Percentiles rank a stretch among this genome's conserved stretches.
These are phyloP conservation scores for Hydnomerulius pinastri DNA, from an alignment of 768 basidiomycete species.

Conservation along the genomic window DNA sequence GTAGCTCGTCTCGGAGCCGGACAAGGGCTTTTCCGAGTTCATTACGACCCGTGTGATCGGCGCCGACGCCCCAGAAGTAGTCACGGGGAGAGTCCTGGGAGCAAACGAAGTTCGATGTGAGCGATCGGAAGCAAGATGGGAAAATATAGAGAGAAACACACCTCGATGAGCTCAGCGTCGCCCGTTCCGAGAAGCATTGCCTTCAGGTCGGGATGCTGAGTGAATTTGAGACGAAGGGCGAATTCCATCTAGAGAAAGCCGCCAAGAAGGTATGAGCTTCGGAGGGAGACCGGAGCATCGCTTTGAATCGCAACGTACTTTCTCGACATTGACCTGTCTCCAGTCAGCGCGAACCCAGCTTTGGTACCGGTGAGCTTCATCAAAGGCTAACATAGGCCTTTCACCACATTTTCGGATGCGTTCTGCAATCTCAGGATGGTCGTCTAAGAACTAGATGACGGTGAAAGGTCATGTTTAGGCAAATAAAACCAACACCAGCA, in stretches of 20 bases:
- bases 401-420: conserved; percentile 67
- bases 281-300: background rate
- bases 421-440: conserved; percentile 64
- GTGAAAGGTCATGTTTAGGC: background rate
- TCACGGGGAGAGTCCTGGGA: conserved; percentile 71
- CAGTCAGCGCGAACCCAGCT: conserved; percentile 65
- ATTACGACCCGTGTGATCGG: conserved; percentile 65
- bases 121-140: background rate
- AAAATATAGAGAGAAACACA: conserved; percentile 29
- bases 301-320: conserved; percentile 42
- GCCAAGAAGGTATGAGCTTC: background rate
- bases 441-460: conserved; percentile 53
- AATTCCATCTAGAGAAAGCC: conserved; percentile 57
- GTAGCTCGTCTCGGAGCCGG: conserved; percentile 58
- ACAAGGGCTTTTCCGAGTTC: conserved; percentile 74
- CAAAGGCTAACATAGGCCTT: conserved; percentile 62
- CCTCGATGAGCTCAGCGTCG: conserved; percentile 70
- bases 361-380: conserved; percentile 66
- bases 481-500: background rate
- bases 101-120: background rate
- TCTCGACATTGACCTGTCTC: conserved; percentile 67
- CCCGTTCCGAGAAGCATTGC: conserved; percentile 64
- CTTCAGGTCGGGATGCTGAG: conserved; percentile 62
- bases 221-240: conserved; percentile 66
- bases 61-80: conserved; percentile 77